Evolutionary conservation across 257 asterid genomes (phyloP), one percentile per base, ranked within the genome.

Genomic region (Coffea canephora): DNA sequence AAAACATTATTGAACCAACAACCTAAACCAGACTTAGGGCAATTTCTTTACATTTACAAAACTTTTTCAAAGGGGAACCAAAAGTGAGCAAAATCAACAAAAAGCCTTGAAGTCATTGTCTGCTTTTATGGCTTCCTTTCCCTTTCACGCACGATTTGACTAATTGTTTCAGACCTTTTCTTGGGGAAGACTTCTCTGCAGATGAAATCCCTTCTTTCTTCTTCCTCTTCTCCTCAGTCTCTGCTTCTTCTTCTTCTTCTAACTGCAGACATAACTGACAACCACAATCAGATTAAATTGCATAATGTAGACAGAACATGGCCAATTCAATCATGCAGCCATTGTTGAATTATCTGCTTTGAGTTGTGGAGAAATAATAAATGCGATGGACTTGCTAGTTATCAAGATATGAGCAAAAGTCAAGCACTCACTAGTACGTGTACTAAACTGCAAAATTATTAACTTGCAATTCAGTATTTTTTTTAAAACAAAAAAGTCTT

Each of bases 161-260:
- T 34, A 89, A 81, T 21, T 87, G 81, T 83, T 86, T 88, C 66
- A 92, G 55, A 8, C 81, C 81, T 78, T 87, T 91, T 61, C 77
- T 87, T 1, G 81, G 83, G 1, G 85, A 7, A 0, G 84, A 23
- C 73, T 77, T 82, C 45, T 83, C 78, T 61, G 83, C 68, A 2
- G 69, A 75, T 3, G 49, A 2, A 0, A 21, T 66, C 73, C 62
- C 5, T n/a, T 82, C 86, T 52, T 76, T 81, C 71, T 81, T 75
- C 69, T 69, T 82, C 84, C 74, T 81, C 71, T 81, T 75, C 69
- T 69, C 81, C 84, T 83, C 89, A 3, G 78, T 70, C 79, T 83
- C 92, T 0, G 80, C 41, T 49, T 89, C 93, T 55, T 88, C 91
- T 34, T 90, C 94, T 50, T 88, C 91, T 34, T 90, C 94, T 50